These are phyloP conservation scores for Moricandia moricandioides DNA, from an alignment of 345 rosid genomes.

Conservation along the genomic window DNA sequence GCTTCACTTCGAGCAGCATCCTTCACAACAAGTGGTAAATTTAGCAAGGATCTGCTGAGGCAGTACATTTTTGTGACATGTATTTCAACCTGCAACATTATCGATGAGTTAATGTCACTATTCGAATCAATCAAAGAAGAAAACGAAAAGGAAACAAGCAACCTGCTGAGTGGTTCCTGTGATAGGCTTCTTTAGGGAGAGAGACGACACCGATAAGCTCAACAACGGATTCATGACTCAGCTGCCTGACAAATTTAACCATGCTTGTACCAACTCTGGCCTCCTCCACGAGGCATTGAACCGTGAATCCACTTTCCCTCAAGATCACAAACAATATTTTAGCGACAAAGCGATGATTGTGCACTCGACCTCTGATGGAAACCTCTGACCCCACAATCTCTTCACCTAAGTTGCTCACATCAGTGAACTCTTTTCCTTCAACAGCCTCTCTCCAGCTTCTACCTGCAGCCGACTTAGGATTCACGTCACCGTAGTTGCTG, in stretches of 20 bases:
- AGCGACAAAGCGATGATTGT: neutral
- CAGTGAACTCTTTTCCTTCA: neutral
- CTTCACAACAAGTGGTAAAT: neutral
- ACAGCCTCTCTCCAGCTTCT: neutral
- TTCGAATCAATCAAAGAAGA: neutral
- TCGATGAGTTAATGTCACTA: neutral
- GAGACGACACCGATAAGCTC: neutral
- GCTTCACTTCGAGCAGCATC: neutral
- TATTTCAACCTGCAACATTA: neutral
- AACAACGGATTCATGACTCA: neutral
- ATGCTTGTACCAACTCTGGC: neutral
- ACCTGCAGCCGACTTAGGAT: neutral
- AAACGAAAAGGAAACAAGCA: neutral
- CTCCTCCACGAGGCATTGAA: neutral
- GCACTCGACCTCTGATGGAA: neutral
- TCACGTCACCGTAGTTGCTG: neutral
- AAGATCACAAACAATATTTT: neutral
- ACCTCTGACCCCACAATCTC: neutral
- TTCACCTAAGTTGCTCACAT: neutral
- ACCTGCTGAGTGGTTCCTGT: neutral
- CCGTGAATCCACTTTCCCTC: neutral
- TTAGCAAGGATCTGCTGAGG: neutral
- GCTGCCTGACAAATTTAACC: neutral
- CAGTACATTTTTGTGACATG: neutral
- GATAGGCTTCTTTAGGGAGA: neutral